Conservation (phyloP, 257 asterid genomes). For the Solanum sitiens region DNA sequence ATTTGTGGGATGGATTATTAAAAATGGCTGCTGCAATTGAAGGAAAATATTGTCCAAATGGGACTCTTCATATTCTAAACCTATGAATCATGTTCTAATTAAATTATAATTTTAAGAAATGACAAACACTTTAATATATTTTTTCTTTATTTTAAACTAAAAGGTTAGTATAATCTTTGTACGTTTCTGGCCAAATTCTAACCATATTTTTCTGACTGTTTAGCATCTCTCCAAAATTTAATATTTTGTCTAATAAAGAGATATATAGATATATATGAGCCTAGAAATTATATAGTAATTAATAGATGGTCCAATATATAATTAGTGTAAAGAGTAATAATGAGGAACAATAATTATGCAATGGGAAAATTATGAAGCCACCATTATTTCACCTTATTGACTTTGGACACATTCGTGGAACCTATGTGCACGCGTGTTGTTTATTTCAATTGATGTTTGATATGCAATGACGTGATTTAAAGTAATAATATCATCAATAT, state of each 20-base stretch:
- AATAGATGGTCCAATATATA: neutral
- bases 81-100: no score
- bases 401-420: slow-evolving; percentile 11
- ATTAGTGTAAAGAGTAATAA: neutral
- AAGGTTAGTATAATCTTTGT: no score
- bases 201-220: no score
- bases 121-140: no score
- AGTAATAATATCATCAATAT: neutral
- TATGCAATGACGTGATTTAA: neutral
- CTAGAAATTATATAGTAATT: neutral
- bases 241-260: neutral
- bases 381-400: slow-evolving; percentile 12
- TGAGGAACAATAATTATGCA: slow-evolving; percentile 19
- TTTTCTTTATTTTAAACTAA: no score
- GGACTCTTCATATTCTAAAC: no score
- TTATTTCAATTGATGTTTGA: neutral
- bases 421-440: slow-evolving; percentile 16
- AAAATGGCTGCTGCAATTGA: no score
- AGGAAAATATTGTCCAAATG: no score
- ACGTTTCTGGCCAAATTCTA: no score
- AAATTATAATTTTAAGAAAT: no score
- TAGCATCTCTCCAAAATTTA: no score
- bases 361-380: slow-evolving; percentile 6
- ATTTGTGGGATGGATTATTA: no score
- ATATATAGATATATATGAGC: neutral